A percentile compares a stretch with the other conserved stretches of the same genome.
phyloP scores from a whole-genome alignment of 2,329 filamentous ascomycete species.

The Ceratocystis diversiconidia region DNA sequence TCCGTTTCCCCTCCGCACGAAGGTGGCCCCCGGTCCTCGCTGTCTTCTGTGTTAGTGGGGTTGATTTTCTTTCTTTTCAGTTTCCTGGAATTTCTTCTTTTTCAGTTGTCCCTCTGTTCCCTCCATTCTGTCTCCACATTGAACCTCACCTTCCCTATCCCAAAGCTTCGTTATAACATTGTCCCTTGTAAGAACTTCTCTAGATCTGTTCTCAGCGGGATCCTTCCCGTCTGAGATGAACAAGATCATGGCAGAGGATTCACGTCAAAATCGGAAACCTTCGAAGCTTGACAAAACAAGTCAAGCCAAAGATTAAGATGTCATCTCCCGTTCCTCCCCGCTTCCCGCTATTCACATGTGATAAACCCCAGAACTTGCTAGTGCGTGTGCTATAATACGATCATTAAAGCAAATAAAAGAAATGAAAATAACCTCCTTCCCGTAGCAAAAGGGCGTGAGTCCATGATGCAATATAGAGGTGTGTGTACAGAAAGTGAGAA shows the following conservation, averaged over 20 bases:
- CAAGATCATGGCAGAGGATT: background rate
- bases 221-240: background rate
- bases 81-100: slow-evolving; percentile 15
- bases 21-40: background rate
- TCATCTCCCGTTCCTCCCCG: background rate
- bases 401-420: background rate
- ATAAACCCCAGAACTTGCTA: background rate
- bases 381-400: background rate
- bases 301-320: background rate
- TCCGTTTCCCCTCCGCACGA: background rate
- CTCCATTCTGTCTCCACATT: background rate
- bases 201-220: background rate
- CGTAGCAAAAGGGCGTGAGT: no score
- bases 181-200: no score
- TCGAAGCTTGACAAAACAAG: background rate
- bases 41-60: background rate
- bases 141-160: background rate
- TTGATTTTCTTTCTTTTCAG: background rate
- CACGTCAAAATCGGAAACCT: background rate
- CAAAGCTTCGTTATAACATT: background rate
- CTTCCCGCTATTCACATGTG: background rate
- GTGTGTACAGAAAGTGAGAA: no score
- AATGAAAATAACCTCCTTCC: no score
- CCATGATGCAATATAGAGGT: no score
- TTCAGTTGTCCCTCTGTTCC: slow-evolving; percentile 5